These are phyloP conservation scores for Naganishia liquefaciens DNA, from an alignment of 1,284 basidiomycete genomes.

Conservation along the genomic window DNA sequence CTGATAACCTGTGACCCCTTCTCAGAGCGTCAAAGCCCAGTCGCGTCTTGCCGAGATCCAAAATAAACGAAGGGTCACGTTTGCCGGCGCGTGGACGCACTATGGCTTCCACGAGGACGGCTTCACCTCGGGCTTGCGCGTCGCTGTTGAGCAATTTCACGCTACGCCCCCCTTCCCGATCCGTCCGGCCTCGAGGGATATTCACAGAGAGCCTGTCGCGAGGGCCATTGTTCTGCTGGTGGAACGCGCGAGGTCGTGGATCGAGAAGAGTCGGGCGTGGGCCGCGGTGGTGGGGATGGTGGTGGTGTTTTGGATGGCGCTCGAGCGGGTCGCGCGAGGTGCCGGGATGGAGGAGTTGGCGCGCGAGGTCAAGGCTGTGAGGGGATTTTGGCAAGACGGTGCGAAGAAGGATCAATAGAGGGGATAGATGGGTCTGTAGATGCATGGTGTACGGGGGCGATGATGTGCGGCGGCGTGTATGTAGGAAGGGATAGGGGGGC, in stretches of 20 bases:
- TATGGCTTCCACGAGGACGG: conserved; percentile 82
- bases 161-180: conserved; percentile 52
- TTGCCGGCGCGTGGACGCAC: conserved; percentile 74
- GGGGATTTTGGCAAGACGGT: conserved; percentile 34
- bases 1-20: background rate
- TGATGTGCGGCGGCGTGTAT: too few relatives aligned
- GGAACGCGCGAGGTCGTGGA: conserved; percentile 32
- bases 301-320: conserved; percentile 35
- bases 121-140: conserved; percentile 60
- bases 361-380: conserved; percentile 35
- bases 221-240: conserved; percentile 33
- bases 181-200: conserved; percentile 42
- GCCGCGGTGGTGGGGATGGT: conserved; percentile 36
- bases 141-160: conserved; percentile 46
- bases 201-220: conserved; percentile 30
- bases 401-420: conserved; percentile 19
- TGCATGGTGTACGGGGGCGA: too few relatives aligned
- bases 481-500: too few relatives aligned
- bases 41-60: conserved; percentile 63
- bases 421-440: background rate
- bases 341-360: conserved; percentile 28
- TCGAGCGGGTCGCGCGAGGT: conserved; percentile 35
- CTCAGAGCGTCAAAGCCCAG: conserved; percentile 60
- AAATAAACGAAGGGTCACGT: conserved; percentile 65
- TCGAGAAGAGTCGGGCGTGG: conserved; percentile 34